Base-by-base conservation (phyloP, 192 early-diverging fungal species). In the Umbelopsis sp. region DNA sequence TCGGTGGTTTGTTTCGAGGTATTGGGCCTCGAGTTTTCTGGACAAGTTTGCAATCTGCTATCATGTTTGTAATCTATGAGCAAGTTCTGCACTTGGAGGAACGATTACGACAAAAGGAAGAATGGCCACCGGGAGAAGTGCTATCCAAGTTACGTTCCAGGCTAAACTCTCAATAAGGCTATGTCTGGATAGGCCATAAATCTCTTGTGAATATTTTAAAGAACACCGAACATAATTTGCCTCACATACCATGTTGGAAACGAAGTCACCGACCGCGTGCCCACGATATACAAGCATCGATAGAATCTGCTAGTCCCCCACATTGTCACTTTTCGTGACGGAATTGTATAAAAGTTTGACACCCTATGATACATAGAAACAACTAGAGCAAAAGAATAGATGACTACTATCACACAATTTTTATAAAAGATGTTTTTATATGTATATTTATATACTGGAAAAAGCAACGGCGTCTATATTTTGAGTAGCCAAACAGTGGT, bases 1-100 rank as follows among this genome's bases (percentile, higher is more conserved):
- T 84, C 3, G 73, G 67, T 45, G 93, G 91, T 31, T 69, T 92
- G 24, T 94, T 91, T 81, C 78, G 92, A 52, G 93, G 93, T 16
- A 82, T 87, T 45, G 92, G 91, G 50, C 91, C 91, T 16, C 76
- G 89, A 29, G 91, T 93, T 53, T 83, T 85, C 32, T 91, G 91
- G 89, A 91, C 90, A 25, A 86, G 84, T 43, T 71, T 85, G 69
- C 91, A 92, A 76, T 84, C 82, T 54, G 86, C 85, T 4, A 70
- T 88, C 52, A 91, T 92, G 91, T 92, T 92, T 88, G 81, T 89
- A n/a, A 77, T 91, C 43, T 90, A 88, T 71, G 90, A 91, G 66
- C 83, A 86, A 69, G 86, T 83, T 22, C 59, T 87, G 5, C 74
- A 80, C 44, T 45, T 87, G 9, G 77, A 86, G 65, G 82, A 83